phyloP scores from a whole-genome alignment of 208 protist species.

The Vickermania ingenoplastis region DNA sequence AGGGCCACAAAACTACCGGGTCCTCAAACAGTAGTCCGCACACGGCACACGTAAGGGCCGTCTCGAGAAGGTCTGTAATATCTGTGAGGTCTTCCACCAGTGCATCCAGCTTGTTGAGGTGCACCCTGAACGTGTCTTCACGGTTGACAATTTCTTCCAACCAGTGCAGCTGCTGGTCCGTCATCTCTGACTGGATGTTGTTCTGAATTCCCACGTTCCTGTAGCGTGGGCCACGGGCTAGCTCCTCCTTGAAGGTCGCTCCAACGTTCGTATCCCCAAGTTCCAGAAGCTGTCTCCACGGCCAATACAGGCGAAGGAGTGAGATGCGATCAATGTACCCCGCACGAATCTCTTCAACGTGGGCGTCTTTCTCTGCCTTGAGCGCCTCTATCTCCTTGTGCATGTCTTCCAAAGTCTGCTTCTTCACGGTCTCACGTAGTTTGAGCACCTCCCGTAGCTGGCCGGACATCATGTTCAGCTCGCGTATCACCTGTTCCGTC shows the following conservation, averaged over 20 bases:
- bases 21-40: constrained; percentile 75
- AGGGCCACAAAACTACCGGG: constrained; percentile 81
- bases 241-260: constrained; percentile 67
- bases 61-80: constrained; percentile 73
- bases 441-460: constrained; percentile 41
- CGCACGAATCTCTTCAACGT: constrained; percentile 38
- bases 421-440: constrained; percentile 19
- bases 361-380: constrained; percentile 15
- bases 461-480: constrained; percentile 33
- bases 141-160: constrained; percentile 39
- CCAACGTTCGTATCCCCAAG: constrained; percentile 68
- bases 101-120: constrained; percentile 49
- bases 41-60: constrained; percentile 60
- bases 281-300: constrained; percentile 74
- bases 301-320: constrained; percentile 79
- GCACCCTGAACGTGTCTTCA: constrained; percentile 51
- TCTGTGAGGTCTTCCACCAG: constrained; percentile 78
- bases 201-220: constrained; percentile 76
- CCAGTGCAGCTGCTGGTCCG: constrained; percentile 70
- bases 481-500: constrained; percentile 34
- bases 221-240: constrained; percentile 71
- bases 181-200: constrained; percentile 68
- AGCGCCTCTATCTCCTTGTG: constrained; percentile 37
- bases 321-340: constrained; percentile 67
- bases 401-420: constrained; percentile 15